These are phyloP conservation scores for Fusarium sp. DNA, from an alignment of 2,329 filamentous ascomycete species.

Conservation along the genomic window DNA sequence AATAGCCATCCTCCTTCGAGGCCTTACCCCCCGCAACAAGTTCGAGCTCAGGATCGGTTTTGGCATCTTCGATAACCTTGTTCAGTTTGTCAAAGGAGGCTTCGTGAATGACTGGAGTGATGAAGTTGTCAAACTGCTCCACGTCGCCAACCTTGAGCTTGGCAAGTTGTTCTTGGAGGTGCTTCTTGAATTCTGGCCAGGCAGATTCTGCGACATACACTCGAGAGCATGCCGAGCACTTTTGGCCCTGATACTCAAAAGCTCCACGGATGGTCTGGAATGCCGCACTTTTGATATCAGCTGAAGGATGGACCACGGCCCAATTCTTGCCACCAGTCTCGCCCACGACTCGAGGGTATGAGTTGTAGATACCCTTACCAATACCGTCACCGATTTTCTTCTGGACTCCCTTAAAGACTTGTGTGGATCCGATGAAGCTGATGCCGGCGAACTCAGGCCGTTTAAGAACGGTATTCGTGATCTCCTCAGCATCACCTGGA, in stretches of 20 bases:
- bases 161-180: conserved; percentile 54
- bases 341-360: conserved; percentile 62
- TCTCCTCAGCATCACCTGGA: conserved; percentile 55
- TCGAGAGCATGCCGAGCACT: conserved; percentile 35
- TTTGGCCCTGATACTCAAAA: conserved; percentile 38
- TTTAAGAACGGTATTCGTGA: conserved; percentile 53
- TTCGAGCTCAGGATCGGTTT: conserved; percentile 59
- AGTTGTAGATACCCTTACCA: conserved; percentile 51
- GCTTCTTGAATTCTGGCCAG: conserved; percentile 41
- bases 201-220: conserved; percentile 47
- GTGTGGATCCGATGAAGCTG: conserved; percentile 56
- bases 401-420: conserved; percentile 55
- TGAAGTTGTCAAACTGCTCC: conserved; percentile 55
- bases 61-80: conserved; percentile 60
- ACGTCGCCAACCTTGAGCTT: conserved; percentile 58
- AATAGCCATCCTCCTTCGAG: conserved; percentile 43
- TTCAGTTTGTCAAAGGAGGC: conserved; percentile 58
- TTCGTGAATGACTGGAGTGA: conserved; percentile 65
- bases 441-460: conserved; percentile 56
- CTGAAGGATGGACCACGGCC: conserved; percentile 60
- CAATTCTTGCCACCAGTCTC: conserved; percentile 70
- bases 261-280: conserved; percentile 27
- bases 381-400: conserved; percentile 51
- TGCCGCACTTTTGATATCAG: conserved; percentile 33
- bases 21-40: conserved; percentile 61